A percentile compares a stretch with the other conserved stretches of the same genome.
These are phyloP conservation scores for Agrocybe pediades DNA, from an alignment of 768 basidiomycete genomes.

Conservation along the genomic window DNA sequence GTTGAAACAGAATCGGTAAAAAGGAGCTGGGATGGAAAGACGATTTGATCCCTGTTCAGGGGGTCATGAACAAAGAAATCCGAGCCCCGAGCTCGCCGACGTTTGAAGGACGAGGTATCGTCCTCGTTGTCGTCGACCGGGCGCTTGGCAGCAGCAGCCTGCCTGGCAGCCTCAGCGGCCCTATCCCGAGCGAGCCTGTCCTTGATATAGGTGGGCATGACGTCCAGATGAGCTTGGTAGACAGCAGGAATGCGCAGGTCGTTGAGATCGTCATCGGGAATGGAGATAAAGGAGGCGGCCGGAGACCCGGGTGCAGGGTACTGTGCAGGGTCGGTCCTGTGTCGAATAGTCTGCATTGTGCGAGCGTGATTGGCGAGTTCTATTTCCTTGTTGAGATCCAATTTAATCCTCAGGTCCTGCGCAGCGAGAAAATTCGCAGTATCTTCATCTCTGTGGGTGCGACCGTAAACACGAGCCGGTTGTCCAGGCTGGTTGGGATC, in stretches of 20 bases:
- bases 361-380: conserved; percentile 10
- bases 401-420: no score
- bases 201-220: conserved; percentile 24
- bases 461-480: no score
- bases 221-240: conserved; percentile 10
- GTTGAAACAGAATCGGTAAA: not conserved
- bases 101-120: not conserved
- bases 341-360: not conserved
- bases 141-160: not conserved
- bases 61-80: not conserved
- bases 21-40: not conserved
- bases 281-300: conserved; percentile 9
- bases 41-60: not conserved
- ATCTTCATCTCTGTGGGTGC: no score
- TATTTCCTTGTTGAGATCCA: conserved; percentile 14
- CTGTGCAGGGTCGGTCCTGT: not conserved
- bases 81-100: not conserved
- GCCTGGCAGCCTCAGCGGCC: not conserved
- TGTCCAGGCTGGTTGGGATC: no score
- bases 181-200: conserved; percentile 17
- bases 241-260: not conserved
- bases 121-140: not conserved
- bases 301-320: conserved; percentile 9
- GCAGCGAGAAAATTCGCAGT: no score
- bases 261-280: conserved; percentile 1